Evolutionary conservation across 2,329 filamentous ascomycete genomes (phyloP).

Genomic region (Septoria petroselini): DNA sequence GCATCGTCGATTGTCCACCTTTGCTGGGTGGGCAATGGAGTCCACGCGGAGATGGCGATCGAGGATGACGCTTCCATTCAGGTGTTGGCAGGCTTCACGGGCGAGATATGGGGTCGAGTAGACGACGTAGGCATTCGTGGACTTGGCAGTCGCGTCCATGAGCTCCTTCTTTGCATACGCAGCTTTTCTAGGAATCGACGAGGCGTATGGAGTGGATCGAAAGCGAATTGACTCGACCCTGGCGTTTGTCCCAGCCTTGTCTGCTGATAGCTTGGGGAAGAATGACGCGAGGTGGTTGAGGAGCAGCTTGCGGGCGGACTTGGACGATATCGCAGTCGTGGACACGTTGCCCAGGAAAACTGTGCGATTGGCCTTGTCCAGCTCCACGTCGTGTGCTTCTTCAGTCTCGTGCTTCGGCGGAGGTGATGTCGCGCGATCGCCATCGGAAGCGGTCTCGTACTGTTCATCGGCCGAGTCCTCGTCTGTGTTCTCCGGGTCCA

Average conservation of each 20-base stretch:
- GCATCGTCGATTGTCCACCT: slow-evolving; percentile 80
- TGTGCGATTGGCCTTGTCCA: slow-evolving; percentile 84
- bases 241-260: slow-evolving; percentile 53
- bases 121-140: slow-evolving; percentile 90
- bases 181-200: slow-evolving; percentile 84
- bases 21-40: slow-evolving; percentile 80
- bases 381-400: slow-evolving; percentile 51
- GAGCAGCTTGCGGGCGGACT: slow-evolving; percentile 73
- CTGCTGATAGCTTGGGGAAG: slow-evolving; percentile 53
- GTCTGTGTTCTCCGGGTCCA: slow-evolving; percentile 30
- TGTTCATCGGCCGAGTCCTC: slow-evolving; percentile 32
- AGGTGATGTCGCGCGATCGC: slow-evolving; percentile 53
- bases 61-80: slow-evolving; percentile 82
- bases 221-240: slow-evolving; percentile 90
- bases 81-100: slow-evolving; percentile 67
- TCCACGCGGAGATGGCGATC: slow-evolving; percentile 88
- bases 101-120: slow-evolving; percentile 74
- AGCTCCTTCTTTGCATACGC: slow-evolving; percentile 87
- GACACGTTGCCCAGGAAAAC: slow-evolving; percentile 93
- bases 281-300: slow-evolving; percentile 75
- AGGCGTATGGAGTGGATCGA: slow-evolving; percentile 83
- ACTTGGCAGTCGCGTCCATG: slow-evolving; percentile 87
- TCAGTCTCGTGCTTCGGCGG: slow-evolving; percentile 54
- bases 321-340: slow-evolving; percentile 74
- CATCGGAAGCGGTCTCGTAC: slow-evolving; percentile 16